phyloP scores from a whole-genome alignment of 305 asterid species.

The Euphrasia arctica region DNA sequence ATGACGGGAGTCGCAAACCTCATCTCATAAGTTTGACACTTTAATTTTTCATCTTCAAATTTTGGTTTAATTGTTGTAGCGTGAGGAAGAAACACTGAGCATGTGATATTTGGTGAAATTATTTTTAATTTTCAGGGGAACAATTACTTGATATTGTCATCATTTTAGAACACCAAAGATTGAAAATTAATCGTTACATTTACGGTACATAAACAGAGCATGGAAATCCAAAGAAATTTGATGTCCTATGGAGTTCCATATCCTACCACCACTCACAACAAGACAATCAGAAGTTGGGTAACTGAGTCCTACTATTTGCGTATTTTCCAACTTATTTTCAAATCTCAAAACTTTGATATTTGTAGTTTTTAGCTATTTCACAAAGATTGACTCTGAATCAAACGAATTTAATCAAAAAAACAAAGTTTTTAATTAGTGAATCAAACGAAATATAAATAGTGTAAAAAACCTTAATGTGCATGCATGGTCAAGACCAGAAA shows the following conservation, averaged over 20 bases:
- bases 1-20: slow-evolving; percentile 24
- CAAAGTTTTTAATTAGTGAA: too few species aligned
- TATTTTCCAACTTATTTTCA: too few species aligned
- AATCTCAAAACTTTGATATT: too few species aligned
- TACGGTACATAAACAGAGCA: too few species aligned
- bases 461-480: too few species aligned
- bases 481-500: too few species aligned
- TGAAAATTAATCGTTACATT: too few species aligned
- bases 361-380: too few species aligned
- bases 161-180: neutral
- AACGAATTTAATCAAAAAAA: too few species aligned
- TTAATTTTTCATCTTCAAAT: neutral
- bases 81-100: slow-evolving; percentile 16
- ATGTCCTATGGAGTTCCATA: slow-evolving; percentile 14
- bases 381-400: too few species aligned
- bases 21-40: slow-evolving; percentile 29
- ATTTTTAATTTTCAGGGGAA: neutral
- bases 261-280: slow-evolving; percentile 21
- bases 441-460: too few species aligned
- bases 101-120: neutral
- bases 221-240: neutral
- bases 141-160: neutral
- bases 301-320: too few species aligned
- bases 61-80: slow-evolving; percentile 23
- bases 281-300: slow-evolving; percentile 8